phyloP scores from a whole-genome alignment of 2,329 filamentous ascomycete species.

The Colletotrichum cuscutae region DNA sequence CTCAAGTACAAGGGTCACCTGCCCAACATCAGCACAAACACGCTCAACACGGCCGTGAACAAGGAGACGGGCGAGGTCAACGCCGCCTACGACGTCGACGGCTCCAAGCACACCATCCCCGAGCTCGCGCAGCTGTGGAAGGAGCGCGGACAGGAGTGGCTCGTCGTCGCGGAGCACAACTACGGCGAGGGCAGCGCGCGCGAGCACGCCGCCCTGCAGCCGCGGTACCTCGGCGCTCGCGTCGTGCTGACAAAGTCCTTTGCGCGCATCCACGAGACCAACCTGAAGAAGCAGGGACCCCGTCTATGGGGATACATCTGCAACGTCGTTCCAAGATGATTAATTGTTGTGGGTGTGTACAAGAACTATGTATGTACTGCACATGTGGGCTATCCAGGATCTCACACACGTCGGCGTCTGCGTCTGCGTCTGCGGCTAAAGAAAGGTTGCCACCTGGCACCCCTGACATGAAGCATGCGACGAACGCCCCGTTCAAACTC shows the following conservation, averaged over 20 bases:
- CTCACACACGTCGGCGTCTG: background rate
- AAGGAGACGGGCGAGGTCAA: conserved; percentile 94
- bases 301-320: background rate
- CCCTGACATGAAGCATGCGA: background rate
- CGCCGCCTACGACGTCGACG: conserved; percentile 87
- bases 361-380: background rate
- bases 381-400: background rate
- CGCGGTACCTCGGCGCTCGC: conserved; percentile 87
- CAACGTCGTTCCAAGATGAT: background rate
- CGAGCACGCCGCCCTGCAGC: conserved; percentile 91
- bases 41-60: conserved; percentile 93
- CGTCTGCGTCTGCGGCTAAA: background rate
- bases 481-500: background rate
- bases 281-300: too few relatives aligned
- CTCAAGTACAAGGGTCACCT: conserved; percentile 99
- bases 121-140: conserved; percentile 90
- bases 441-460: background rate
- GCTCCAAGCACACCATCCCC: conserved; percentile 80
- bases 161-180: conserved; percentile 97
- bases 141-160: conserved; percentile 78
- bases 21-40: conserved; percentile 97
- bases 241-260: conserved; percentile 89
- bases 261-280: conserved; percentile 93
- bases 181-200: conserved; percentile 92
- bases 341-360: too few relatives aligned